Base-by-base conservation (phyloP, 1,284 basidiomycete species). In the Coniferiporia weirii region DNA sequence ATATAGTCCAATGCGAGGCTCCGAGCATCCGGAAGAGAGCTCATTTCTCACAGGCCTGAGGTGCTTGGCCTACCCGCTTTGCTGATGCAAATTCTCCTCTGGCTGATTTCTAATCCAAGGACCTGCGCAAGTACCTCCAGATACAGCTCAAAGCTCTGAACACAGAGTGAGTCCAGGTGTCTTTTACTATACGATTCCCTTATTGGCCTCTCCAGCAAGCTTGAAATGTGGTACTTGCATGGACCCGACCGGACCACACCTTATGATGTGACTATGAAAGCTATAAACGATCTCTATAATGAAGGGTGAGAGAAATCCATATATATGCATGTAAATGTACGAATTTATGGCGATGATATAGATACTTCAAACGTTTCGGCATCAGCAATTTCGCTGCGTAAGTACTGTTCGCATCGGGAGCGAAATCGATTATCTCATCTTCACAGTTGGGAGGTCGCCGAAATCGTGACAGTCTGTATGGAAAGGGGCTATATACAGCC, bases 401-500 rank as follows among this genome's bases (percentile, higher is more conserved):
- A 51, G 73, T 71, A 27, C 54, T 17, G 20, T 27, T 44, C n/a
- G 34, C 17, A 15, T 5, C 15, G 8, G 43, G n/a, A 43, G 13
- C 12, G 12, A 35, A 6, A 52, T n/a, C 10, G 40, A 32, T 32
- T 27, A 19, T 7, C 34, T 34, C 10, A 36, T 44, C n/a, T 43
- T 17, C 3, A 36, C 52, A 73, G 73, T 1, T 76, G 80, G 77
- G 84, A 88, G 66, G 86, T 89, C 0, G 83, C 85, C 2, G 77
- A 85, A 67, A 82, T 88, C 3, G 76, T 83, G n/a, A 68, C 66
- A 1, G 80, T 87, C 59, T 83, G 81, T 70, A 75, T 74, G 47
- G 68, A 72, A 7, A 78, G 83, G 58, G 79, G 77, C 1, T 87
- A 76, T 64, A 76, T 87, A 61, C 76, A 80, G 67, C 87, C 88